These are phyloP conservation scores for Dichotomopilus funicola DNA, from an alignment of 2,329 filamentous ascomycete genomes.

Conservation along the genomic window DNA sequence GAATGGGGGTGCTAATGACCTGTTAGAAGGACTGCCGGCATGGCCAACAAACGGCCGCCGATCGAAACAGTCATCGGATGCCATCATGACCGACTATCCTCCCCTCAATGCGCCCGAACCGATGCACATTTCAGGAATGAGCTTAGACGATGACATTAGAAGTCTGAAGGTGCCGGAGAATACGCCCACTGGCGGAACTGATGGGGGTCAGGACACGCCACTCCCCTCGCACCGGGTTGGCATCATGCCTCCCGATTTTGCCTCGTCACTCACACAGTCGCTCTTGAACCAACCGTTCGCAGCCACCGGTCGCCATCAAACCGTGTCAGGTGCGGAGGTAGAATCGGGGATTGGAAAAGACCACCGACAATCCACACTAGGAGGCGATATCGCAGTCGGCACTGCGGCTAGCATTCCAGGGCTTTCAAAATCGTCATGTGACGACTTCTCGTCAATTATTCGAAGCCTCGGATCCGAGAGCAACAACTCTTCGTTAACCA, in stretches of 20 bases:
- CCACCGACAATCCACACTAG: slow-evolving; percentile 27
- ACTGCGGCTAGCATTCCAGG: neutral
- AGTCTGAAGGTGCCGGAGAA: slow-evolving; percentile 38
- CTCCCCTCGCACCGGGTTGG: slow-evolving; percentile 18
- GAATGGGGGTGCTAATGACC: slow-evolving; percentile 1
- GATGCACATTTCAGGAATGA: slow-evolving; percentile 27
- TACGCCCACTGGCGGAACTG: slow-evolving; percentile 31
- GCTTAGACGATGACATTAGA: slow-evolving; percentile 30
- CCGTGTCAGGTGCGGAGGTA: slow-evolving; percentile 28
- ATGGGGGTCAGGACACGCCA: slow-evolving; percentile 7
- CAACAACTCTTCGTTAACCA: slow-evolving; percentile 18
- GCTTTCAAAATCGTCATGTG: slow-evolving; percentile 17
- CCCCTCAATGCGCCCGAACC: slow-evolving; percentile 19
- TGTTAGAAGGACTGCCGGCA: slow-evolving; percentile 8
- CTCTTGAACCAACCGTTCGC: slow-evolving; percentile 43
- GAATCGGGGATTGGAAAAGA: slow-evolving; percentile 43
- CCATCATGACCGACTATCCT: slow-evolving; percentile 38
- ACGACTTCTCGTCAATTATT: slow-evolving; percentile 29
- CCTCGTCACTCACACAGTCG: slow-evolving; percentile 40
- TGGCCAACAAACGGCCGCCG: slow-evolving; percentile 15
- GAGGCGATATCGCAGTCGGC: slow-evolving; percentile 18
- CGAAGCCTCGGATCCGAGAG: slow-evolving; percentile 22
- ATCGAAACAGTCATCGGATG: slow-evolving; percentile 29
- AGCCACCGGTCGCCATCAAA: slow-evolving; percentile 29
- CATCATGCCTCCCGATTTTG: slow-evolving; percentile 33